Base-by-base conservation (phyloP, 1,284 basidiomycete genomes). In the Irpex sp. region DNA sequence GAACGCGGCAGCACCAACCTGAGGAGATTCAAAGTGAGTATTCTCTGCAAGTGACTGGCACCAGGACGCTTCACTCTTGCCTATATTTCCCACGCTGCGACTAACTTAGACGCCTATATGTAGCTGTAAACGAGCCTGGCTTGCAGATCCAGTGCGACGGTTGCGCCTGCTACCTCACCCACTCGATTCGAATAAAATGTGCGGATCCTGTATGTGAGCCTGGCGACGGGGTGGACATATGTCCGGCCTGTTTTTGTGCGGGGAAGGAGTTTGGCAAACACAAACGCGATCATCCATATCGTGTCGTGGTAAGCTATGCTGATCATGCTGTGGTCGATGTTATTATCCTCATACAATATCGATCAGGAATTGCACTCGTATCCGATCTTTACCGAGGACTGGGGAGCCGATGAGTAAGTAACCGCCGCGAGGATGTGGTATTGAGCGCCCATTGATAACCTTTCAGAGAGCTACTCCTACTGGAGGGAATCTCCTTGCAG, bases 391-490 rank as follows among this genome's bases (percentile, higher is more conserved):
- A 86, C 88, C 11, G 88, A 92, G 65, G 95, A 97, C 73, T 99
- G 97, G 97, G 97, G 96, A 39, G 97, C 96, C 7, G 97, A 99
- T 77, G 97, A 99, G 90, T 94, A 71, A 75, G 87, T 33, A 31
- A 59, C 46, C 11, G 64, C 5, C 35, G 13, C n/a, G 51, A 19
- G 57, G 54, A 35, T 26, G 51, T 46, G 17, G 4, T 58, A 57
- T 7, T 39, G 26, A 31, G 49, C 39, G 15, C 15, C 43, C 21
- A 19, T 36, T 57, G 11, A 55, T 43, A 33, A 17, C 57, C n/a
- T 21, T 51, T 21, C 66, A 94, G 93, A 77, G 97, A 99, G 75
- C 81, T 98, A 1, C 80, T 98, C 8, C 81, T 99, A 37, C 83
- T 98, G 59, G 95, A 97, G 63, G 97, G 95, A 8, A 89, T 96